Evolutionary conservation across 2,329 filamentous ascomycete genomes (phyloP), one percentile per base, ranked within the genome.

Genomic region (Triangularia verruculosa): DNA sequence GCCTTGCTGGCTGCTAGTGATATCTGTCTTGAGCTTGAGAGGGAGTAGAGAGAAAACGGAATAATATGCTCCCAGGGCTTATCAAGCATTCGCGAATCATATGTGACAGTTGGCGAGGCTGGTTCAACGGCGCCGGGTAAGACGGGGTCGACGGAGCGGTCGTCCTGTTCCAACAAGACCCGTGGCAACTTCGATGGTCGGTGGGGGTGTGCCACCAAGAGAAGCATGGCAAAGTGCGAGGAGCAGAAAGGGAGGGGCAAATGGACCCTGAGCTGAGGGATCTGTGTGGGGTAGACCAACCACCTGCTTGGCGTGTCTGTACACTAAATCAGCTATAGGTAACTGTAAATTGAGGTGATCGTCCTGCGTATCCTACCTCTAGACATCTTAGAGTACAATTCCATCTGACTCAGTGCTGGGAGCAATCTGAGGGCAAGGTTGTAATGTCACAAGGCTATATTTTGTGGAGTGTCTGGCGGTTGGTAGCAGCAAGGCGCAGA

Each of bases 261-360:
- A 59, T 54, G 51, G 51, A 39, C 57, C 57, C 39, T 59, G 57
- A 52, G 57, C 39, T 59, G 57, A 59, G 34, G 15, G 25, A 17
- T 8, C 57, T 51, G n/a, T 59, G 57, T 59, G 57, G 57, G 57
- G 57, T 59, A 59, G 34, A 24, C n/a, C 57, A 47, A 20, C 34
- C n/a, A 28, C 30, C 30, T 57, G 20, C 22, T 28, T 54, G 51
- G 51, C 51, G 39, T 47, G n/a, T 17, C 39, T 47, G 39, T 47
- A 47, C 39, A 9, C 6, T 17, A 47, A 20, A 47, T 47, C 7
- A 11, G 20, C n/a, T 47, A 47, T 20, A 17, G n/a, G n/a, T n/a
- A n/a, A n/a, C 34, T 43, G 15, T n/a, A 17, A 43, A 6, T 43
- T n/a, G 39, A 20, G n/a, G 39, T 47, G 39, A 47, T 47, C n/a